Percentiles rank a stretch among this genome's conserved stretches.
Evolutionary conservation across 257 asterid species (phyloP).

Genomic region (Penstemon eatonii): DNA sequence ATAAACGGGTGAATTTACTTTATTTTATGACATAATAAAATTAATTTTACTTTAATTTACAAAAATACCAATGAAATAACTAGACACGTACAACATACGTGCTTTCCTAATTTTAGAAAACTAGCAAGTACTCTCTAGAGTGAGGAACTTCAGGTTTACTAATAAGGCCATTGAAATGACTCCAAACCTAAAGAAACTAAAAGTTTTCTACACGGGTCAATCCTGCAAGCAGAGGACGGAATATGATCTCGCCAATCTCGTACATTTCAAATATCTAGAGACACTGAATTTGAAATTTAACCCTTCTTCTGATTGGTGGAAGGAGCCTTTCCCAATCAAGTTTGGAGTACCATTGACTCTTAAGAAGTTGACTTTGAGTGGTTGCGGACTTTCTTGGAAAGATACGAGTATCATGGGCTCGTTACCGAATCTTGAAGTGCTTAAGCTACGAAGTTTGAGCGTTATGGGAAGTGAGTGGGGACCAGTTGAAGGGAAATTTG

Average conservation of each 20-base stretch:
- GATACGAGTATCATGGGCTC: slow-evolving; percentile 3
- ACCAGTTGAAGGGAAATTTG: background rate
- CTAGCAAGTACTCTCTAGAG: background rate
- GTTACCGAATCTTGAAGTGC: slow-evolving; percentile 13
- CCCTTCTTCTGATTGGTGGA: background rate
- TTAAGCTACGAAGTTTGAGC: background rate
- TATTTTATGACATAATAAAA: too few species aligned
- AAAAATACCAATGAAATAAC: too few species aligned
- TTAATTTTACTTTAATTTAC: too few species aligned
- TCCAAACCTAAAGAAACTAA: background rate
- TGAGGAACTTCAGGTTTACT: background rate
- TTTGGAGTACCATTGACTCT: background rate
- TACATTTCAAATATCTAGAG: slow-evolving; percentile 3
- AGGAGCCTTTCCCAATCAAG: background rate
- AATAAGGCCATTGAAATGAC: background rate
- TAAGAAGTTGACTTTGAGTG: background rate
- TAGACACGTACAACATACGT: too few species aligned
- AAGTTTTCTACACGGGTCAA: background rate
- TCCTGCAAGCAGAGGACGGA: background rate
- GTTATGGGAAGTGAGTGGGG: background rate
- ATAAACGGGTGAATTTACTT: too few species aligned
- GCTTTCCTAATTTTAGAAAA: slow-evolving; percentile 4
- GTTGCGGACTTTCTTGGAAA: background rate
- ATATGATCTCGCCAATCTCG: background rate
- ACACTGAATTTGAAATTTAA: background rate